A percentile compares a stretch with the other conserved stretches of the same genome.
Conservation (phyloP, 2,329 filamentous ascomycete species). For the Helotiales sp. region DNA sequence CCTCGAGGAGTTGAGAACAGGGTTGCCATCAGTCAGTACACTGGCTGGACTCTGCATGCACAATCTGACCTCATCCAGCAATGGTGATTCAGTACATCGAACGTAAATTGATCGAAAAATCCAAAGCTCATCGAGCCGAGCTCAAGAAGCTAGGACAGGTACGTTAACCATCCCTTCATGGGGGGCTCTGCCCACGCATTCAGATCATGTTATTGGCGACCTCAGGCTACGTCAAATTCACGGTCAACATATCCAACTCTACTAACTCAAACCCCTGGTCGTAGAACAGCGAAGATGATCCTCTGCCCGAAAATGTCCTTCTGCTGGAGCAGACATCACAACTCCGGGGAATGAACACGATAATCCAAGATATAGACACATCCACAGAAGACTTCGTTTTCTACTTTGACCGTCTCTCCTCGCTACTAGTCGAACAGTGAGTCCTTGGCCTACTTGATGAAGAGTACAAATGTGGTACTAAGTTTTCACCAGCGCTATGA, state of each 20-base stretch:
- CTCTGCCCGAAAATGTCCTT: slow-evolving; percentile 76
- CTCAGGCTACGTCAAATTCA: too few relatives aligned
- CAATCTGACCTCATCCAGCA: slow-evolving; percentile 50
- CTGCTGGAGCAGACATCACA: slow-evolving; percentile 80
- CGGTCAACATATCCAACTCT: not conserved
- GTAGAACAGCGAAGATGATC: slow-evolving; percentile 68
- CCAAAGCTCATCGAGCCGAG: slow-evolving; percentile 78
- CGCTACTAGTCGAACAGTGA: slow-evolving; percentile 81
- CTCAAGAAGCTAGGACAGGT: slow-evolving; percentile 71
- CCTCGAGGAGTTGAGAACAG: slow-evolving; percentile 93
- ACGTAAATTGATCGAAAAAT: slow-evolving; percentile 85
- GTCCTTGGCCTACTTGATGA: slow-evolving; percentile 30
- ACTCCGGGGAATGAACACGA: slow-evolving; percentile 85
- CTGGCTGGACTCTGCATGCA: slow-evolving; percentile 11
- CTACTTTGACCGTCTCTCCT: slow-evolving; percentile 89
- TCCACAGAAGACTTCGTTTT: slow-evolving; percentile 92
- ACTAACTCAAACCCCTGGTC: not conserved
- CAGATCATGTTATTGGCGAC: too few relatives aligned
- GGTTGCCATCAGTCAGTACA: slow-evolving; percentile 76
- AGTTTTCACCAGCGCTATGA: slow-evolving; percentile 64
- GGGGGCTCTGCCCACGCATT: not conserved
- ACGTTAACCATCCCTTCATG: not conserved
- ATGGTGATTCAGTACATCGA: slow-evolving; percentile 96
- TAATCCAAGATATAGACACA: slow-evolving; percentile 81
- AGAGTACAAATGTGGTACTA: slow-evolving; percentile 12